Evolutionary conservation across 208 protist species (phyloP).

Genomic region (Acanthamoeba sp.): DNA sequence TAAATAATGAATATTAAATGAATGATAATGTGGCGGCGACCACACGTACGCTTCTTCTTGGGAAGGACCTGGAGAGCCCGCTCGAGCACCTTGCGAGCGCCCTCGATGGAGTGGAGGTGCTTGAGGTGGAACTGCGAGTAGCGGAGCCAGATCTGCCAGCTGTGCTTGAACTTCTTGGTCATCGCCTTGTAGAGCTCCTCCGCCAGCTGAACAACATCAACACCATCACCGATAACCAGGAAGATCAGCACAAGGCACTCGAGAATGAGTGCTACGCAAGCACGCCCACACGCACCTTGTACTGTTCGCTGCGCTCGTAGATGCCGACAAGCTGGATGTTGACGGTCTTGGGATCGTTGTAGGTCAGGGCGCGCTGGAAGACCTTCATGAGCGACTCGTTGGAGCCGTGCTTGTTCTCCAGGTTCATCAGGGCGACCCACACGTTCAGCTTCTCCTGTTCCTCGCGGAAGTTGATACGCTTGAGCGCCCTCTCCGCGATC

Average conservation of each 20-base stretch:
- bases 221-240: background rate
- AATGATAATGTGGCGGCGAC: background rate
- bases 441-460: conserved; percentile 90
- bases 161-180: conserved; percentile 87
- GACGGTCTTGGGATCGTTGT: conserved; percentile 86
- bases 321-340: conserved; percentile 82
- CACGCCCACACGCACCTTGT: conserved; percentile 22
- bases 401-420: conserved; percentile 90
- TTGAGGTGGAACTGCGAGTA: conserved; percentile 82
- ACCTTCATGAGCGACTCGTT: conserved; percentile 77
- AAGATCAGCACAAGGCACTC: too few species aligned
- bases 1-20: too few species aligned
- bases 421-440: conserved; percentile 91
- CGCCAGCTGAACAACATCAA: conserved; percentile 25
- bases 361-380: conserved; percentile 81
- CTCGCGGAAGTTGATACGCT: conserved; percentile 83
- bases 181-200: conserved; percentile 81
- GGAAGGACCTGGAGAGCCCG: conserved; percentile 84
- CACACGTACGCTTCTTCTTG: conserved; percentile 85
- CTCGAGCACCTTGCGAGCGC: conserved; percentile 80
- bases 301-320: conserved; percentile 78
- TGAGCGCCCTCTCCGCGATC: conserved; percentile 88
- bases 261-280: background rate
- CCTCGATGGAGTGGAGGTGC: conserved; percentile 56
- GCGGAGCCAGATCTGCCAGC: conserved; percentile 87